A percentile compares a stretch with the other conserved stretches of the same genome.
Evolutionary conservation across 2,329 filamentous ascomycete species (phyloP).

Genomic region (Aspergillus intermedius): DNA sequence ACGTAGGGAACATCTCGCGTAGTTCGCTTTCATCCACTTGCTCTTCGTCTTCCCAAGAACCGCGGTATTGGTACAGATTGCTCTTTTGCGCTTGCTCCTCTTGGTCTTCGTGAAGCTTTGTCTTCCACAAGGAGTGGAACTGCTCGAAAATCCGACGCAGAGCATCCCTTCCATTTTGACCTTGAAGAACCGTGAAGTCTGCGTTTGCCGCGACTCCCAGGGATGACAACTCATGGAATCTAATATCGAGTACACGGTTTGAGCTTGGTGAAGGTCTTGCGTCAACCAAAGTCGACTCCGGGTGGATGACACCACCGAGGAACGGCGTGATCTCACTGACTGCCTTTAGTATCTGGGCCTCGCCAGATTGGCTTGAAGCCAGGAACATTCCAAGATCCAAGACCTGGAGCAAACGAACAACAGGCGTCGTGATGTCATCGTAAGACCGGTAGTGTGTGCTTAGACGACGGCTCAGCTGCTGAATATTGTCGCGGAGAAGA

Average conservation of each 20-base stretch:
- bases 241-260: slow-evolving; percentile 27
- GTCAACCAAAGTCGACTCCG: slow-evolving; percentile 9
- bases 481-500: slow-evolving; percentile 52
- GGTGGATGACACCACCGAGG: slow-evolving; percentile 25
- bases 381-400: slow-evolving; percentile 69
- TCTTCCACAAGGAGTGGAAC: slow-evolving; percentile 75
- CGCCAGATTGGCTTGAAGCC: slow-evolving; percentile 27
- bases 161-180: slow-evolving; percentile 41
- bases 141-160: slow-evolving; percentile 62
- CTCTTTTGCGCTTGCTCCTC: slow-evolving; percentile 65
- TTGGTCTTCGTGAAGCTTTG: slow-evolving; percentile 68
- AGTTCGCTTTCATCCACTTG: slow-evolving; percentile 69
- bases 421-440: slow-evolving; percentile 73
- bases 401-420: slow-evolving; percentile 72
- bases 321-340: slow-evolving; percentile 35
- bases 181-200: slow-evolving; percentile 33
- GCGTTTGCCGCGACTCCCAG: slow-evolving; percentile 28
- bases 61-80: slow-evolving; percentile 77
- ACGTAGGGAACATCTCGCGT: slow-evolving; percentile 73
- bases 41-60: slow-evolving; percentile 69
- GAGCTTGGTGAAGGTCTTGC: slow-evolving; percentile 7
- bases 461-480: slow-evolving; percentile 64
- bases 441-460: slow-evolving; percentile 67
- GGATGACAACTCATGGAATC: slow-evolving; percentile 33
- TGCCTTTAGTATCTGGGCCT: slow-evolving; percentile 17